Conservation (phyloP, 208 protist genomes). For the Tritrichomonas foetus region DNA sequence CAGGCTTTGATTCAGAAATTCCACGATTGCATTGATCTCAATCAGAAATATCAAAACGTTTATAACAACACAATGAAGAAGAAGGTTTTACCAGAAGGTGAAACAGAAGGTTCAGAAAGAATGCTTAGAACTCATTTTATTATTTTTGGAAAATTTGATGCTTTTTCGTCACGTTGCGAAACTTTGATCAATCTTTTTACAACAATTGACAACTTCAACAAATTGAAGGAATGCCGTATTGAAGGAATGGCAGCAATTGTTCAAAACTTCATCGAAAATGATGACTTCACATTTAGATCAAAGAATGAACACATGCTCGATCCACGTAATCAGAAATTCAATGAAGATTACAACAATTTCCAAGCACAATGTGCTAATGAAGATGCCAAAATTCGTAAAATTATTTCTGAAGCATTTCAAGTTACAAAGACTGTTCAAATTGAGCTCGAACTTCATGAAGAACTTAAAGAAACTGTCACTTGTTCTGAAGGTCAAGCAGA, state of each 20-base stretch:
- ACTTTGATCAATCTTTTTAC: not conserved
- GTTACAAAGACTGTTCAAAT: not conserved
- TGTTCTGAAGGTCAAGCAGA: not conserved
- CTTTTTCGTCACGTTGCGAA: not conserved
- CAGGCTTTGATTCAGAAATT: not conserved
- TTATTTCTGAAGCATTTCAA: not conserved
- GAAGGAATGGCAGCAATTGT: not conserved
- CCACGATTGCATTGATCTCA: not conserved
- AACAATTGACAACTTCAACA: not conserved
- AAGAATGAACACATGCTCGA: not conserved
- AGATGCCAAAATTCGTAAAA: not conserved
- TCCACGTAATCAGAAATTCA: not conserved
- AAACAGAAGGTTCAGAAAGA: not conserved
- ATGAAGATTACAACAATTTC: not conserved
- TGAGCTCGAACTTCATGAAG: not conserved
- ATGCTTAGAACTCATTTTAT: not conserved
- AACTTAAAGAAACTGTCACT: not conserved
- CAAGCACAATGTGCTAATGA: not conserved
- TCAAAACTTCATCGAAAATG: not conserved
- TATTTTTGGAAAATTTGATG: constrained; percentile 18
- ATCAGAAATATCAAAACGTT: not conserved
- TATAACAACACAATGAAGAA: not conserved
- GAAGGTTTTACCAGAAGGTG: not conserved
- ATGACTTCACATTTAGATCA: not conserved
- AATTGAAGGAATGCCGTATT: not conserved